Percentiles rank a stretch among this genome's conserved stretches.
These are phyloP conservation scores for Plasmodium berghei DNA, from an alignment of 169 alveolate genomes.

Conservation along the genomic window DNA sequence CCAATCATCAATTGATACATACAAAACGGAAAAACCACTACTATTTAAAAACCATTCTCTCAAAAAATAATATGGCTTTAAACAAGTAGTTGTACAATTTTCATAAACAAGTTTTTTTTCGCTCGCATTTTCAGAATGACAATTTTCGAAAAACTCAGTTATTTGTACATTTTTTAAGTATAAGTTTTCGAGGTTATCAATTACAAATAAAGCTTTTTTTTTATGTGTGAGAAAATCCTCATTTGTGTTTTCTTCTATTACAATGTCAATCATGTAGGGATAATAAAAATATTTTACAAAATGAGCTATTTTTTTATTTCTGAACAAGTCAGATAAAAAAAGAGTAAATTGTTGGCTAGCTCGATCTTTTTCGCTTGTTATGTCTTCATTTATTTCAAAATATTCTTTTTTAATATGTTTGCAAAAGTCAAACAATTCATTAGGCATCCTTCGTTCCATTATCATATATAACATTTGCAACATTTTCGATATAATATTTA, in stretches of 20 bases:
- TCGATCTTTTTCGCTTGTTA: neutral
- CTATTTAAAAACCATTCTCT: constrained; percentile 62
- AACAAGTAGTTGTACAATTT: neutral
- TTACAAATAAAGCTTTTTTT: constrained; percentile 46
- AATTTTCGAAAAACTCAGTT: constrained; percentile 7
- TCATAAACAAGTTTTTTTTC: neutral
- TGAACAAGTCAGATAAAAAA: constrained; percentile 60
- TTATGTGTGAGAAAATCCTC: neutral
- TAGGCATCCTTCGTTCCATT: constrained; percentile 54
- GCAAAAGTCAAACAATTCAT: constrained; percentile 31
- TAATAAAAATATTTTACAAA: constrained; percentile 29
- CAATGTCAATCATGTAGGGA: constrained; percentile 50
- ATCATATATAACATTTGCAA: constrained; percentile 28
- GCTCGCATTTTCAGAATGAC: neutral
- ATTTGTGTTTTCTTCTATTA: constrained; percentile 1
- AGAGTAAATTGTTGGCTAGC: constrained; percentile 28
- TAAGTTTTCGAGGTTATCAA: constrained; percentile 25
- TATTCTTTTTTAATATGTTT: constrained; percentile 20
- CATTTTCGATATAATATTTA: constrained; percentile 28
- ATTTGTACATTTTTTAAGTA: constrained; percentile 26
- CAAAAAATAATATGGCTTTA: constrained; percentile 61
- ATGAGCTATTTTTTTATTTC: constrained; percentile 38
- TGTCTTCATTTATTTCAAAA: constrained; percentile 5
- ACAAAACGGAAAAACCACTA: constrained; percentile 14
- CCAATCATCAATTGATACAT: constrained; percentile 53